Conservation (phyloP, 228 moss, liverwort and hornwort genomes). For the Sphagnum magellanicum region DNA sequence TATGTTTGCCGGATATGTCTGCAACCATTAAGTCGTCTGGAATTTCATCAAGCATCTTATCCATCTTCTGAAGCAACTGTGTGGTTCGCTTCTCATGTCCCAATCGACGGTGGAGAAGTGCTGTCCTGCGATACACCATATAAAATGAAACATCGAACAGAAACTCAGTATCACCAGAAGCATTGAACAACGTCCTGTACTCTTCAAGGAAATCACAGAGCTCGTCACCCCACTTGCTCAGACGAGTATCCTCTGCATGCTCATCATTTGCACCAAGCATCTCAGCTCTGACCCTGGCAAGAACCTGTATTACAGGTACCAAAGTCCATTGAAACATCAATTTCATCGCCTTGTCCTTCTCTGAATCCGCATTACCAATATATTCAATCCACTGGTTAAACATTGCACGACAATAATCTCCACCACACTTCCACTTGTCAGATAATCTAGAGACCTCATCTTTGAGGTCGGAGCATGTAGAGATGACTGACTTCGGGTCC, state of each 20-base stretch:
- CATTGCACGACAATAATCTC: no score
- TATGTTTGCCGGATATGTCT: background rate
- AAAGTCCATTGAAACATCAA: constrained; percentile 15
- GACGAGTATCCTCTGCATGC: background rate
- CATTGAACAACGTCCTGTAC: constrained; percentile 1
- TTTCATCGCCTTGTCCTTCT: constrained; percentile 12
- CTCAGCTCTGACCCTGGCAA: background rate
- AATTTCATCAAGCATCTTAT: background rate
- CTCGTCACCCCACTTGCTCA: constrained; percentile 13
- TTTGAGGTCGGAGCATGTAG: no score
- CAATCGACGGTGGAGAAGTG: constrained; percentile 5
- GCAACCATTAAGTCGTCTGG: constrained; percentile 3
- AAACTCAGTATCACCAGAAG: constrained; percentile 9
- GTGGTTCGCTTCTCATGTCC: constrained; percentile 7
- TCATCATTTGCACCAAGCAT: background rate
- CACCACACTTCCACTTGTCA: no score
- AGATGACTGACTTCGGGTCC: no score
- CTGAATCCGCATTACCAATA: background rate
- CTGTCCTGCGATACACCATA: background rate
- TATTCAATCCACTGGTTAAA: constrained; percentile 6
- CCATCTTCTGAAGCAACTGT: constrained; percentile 14
- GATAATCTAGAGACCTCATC: no score
- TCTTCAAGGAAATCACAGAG: constrained; percentile 11
- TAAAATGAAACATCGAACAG: background rate
- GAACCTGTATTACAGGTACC: background rate